Conservation (phyloP, 495 filamentous ascomycete genomes). For the Coniosporium apollinis region DNA sequence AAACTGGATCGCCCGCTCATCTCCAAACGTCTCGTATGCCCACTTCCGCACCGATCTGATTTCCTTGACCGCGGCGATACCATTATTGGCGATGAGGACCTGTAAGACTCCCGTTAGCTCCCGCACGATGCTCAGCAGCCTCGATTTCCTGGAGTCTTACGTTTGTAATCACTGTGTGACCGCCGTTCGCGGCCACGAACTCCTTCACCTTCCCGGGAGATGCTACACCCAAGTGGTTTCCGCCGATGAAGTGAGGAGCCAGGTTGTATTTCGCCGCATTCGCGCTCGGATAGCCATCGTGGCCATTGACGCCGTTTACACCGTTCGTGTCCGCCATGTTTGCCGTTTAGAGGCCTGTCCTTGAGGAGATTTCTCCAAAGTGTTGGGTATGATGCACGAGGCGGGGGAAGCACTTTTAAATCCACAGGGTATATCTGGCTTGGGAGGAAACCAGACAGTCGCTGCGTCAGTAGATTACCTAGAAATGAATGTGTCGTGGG, state of each 20-base stretch:
- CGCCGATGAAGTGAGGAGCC: conserved; percentile 86
- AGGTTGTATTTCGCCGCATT: conserved; percentile 65
- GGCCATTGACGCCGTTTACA: conserved; percentile 35
- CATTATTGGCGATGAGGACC: conserved; percentile 99
- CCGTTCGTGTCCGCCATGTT: conserved; percentile 8
- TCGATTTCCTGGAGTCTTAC: conserved; percentile 35
- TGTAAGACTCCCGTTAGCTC: conserved; percentile 20
- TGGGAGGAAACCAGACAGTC: too few relatives aligned
- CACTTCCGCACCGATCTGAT: conserved; percentile 98
- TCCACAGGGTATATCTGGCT: too few relatives aligned
- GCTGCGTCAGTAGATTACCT: too few relatives aligned
- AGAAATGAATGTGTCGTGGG: too few relatives aligned
- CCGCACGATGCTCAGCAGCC: too few relatives aligned
- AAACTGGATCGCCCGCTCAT: conserved; percentile 96
- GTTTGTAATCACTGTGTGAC: conserved; percentile 94
- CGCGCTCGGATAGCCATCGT: conserved; percentile 27
- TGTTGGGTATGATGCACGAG: too few relatives aligned
- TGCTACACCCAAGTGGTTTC: conserved; percentile 69
- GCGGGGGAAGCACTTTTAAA: too few relatives aligned
- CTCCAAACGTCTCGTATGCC: conserved; percentile 98
- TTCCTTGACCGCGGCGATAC: conserved; percentile 98
- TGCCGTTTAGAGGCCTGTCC: background rate
- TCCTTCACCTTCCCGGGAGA: conserved; percentile 73
- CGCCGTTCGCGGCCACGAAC: conserved; percentile 75
- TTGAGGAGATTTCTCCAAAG: too few relatives aligned